Base-by-base conservation (phyloP, 352 stramenopile genomes). In the Phytophthora pistaciae region DNA sequence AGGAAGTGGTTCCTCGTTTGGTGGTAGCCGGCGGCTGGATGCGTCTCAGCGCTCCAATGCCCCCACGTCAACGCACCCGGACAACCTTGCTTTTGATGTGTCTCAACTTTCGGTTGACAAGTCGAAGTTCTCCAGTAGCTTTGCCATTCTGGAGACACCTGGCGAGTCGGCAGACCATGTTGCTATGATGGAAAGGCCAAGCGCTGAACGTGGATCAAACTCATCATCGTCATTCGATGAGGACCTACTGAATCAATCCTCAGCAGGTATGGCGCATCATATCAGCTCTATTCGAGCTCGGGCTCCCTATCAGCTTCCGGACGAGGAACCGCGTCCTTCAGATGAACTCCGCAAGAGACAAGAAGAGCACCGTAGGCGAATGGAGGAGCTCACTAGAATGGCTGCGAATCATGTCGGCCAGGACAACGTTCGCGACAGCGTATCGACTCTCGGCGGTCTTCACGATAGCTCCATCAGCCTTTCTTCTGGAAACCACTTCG, bases 371-470 rank as follows among this genome's bases (percentile, higher is more conserved):
- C 66, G 62, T 20, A 77, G 67, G n/a, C 80, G 84, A n/a, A 92
- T 92, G 84, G 79, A 75, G 10, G 82, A 92, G 62, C 75, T 92
- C n/a, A 86, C 85, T n/a, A 68, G 82, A 20, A 23, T 79, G 29
- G 58, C 67, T 11, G 72, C 53, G 16, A 75, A 75, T 20, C 72
- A 79, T 40, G 78, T 80, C 31, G 73, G 72, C 10, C 50, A 83
- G 46, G 73, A 85, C 56, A 77, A 82, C 57, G 76, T 74, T 16
- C 82, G 82, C 20, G 74, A 81, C 21, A 79, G 83, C 3, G 70
- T 84, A 20, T 91, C 81, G 1, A 86, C 59, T 20, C 69, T 83
- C 29, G 64, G 74, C 27, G 81, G 67, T 5, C 80, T 87, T 27
- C 76, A 88, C 50, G 74, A 82, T 25, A 77, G 75, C 55, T 67